A percentile compares a stretch with the other conserved stretches of the same genome.
These are phyloP conservation scores for Amanita rimosa DNA, from an alignment of 768 basidiomycete species.

Conservation along the genomic window DNA sequence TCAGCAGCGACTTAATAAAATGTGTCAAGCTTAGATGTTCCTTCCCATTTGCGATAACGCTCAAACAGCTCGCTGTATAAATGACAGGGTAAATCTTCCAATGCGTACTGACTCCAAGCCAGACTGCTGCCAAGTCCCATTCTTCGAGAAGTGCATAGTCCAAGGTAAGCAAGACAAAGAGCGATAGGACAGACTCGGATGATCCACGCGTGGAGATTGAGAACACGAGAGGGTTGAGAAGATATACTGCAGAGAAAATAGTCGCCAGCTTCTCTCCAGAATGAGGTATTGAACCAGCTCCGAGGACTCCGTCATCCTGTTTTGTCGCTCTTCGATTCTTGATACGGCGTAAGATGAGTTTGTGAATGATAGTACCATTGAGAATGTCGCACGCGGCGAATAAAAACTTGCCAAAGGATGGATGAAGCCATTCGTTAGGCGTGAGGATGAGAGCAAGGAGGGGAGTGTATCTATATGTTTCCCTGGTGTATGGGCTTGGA, in stretches of 20 bases:
- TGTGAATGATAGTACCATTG: slow-evolving; percentile 64
- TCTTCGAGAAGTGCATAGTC: slow-evolving; percentile 43
- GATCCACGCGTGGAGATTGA: slow-evolving; percentile 96
- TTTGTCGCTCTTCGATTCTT: slow-evolving; percentile 1
- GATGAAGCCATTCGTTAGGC: slow-evolving; percentile 73
- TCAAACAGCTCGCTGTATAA: slow-evolving; percentile 73
- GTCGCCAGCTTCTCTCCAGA: slow-evolving; percentile 26
- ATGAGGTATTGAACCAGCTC: slow-evolving; percentile 8
- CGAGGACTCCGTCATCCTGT: slow-evolving; percentile 3
- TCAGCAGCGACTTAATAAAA: slow-evolving; percentile 28
- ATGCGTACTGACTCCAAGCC: slow-evolving; percentile 77
- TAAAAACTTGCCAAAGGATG: slow-evolving; percentile 84
- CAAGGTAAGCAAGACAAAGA: slow-evolving; percentile 66
- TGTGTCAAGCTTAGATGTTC: slow-evolving; percentile 14
- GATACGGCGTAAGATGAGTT: slow-evolving; percentile 35
- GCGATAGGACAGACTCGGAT: slow-evolving; percentile 79
- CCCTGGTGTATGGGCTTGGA: slow-evolving; percentile 74
- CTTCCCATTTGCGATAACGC: slow-evolving; percentile 25
- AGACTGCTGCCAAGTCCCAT: slow-evolving; percentile 57
- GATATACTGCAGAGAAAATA: slow-evolving; percentile 58
- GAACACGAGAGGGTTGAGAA: slow-evolving; percentile 90
- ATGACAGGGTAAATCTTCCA: slow-evolving; percentile 98
- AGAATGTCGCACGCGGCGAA: slow-evolving; percentile 79
- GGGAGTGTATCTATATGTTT: slow-evolving; percentile 96
- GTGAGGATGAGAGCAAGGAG: slow-evolving; percentile 73